A percentile compares a stretch with the other conserved stretches of the same genome.
phyloP scores from a whole-genome alignment of 306 rosid genomes.

The Purshia tridentata region DNA sequence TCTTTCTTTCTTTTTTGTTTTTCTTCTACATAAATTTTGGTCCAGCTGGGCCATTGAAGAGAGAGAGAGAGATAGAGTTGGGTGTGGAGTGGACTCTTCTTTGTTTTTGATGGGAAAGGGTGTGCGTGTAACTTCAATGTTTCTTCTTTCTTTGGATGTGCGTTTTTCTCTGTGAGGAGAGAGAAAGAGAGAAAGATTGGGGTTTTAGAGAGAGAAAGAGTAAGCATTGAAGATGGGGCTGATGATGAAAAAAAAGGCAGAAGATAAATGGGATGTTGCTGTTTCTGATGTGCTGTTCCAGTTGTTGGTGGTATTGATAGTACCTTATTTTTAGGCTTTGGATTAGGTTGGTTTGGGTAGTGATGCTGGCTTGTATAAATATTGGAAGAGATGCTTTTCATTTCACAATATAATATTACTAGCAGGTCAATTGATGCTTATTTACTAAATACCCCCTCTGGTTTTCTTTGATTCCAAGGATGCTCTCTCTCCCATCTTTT shows the following conservation, averaged over 20 bases:
- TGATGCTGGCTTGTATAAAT: not conserved
- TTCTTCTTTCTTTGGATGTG: constrained; percentile 53
- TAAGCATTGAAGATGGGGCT: constrained; percentile 16
- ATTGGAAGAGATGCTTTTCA: constrained; percentile 2
- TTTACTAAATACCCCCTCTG: constrained; percentile 39
- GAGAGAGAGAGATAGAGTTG: constrained; percentile 29
- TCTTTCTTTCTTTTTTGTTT: constrained; percentile 33
- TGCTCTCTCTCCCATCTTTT: not conserved
- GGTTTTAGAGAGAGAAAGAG: constrained; percentile 22
- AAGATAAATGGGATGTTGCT: constrained; percentile 37
- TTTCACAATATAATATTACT: constrained; percentile 10
- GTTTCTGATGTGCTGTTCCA: constrained; percentile 51
- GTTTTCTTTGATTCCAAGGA: constrained; percentile 16
- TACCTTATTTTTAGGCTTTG: constrained; percentile 57
- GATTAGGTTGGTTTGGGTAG: not conserved
- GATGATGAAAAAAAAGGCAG: constrained; percentile 27
- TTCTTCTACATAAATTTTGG: constrained; percentile 74
- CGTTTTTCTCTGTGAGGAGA: constrained; percentile 42
- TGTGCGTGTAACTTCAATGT: constrained; percentile 71
- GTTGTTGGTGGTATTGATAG: constrained; percentile 16
- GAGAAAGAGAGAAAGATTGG: constrained; percentile 27
- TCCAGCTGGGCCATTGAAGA: constrained; percentile 98
- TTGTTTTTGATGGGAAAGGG: constrained; percentile 41
- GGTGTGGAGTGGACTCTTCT: constrained; percentile 60
- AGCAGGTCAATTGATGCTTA: constrained; percentile 25